phyloP scores from a whole-genome alignment of 78 protist species.

The Planoprotostelium fungivorum region DNA sequence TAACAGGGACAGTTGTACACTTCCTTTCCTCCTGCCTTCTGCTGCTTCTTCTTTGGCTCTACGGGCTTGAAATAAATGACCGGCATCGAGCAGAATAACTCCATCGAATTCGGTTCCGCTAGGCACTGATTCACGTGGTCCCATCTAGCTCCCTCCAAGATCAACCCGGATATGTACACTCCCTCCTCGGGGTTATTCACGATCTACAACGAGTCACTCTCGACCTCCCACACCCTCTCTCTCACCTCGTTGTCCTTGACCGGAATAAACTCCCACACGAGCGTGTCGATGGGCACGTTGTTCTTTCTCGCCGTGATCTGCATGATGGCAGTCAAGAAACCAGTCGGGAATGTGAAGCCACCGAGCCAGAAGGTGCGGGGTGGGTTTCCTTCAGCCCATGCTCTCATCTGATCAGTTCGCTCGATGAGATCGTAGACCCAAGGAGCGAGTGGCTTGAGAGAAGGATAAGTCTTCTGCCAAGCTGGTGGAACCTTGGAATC shows the following conservation, averaged over 20 bases:
- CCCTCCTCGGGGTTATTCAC: slow-evolving; percentile 59
- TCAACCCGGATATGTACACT: slow-evolving; percentile 73
- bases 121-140: slow-evolving; percentile 25
- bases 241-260: slow-evolving; percentile 1
- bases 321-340: slow-evolving; percentile 85
- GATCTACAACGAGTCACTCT: slow-evolving; percentile 13
- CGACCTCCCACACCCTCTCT: not conserved
- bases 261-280: slow-evolving; percentile 72
- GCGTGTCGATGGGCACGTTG: slow-evolving; percentile 68
- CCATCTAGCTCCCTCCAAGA: slow-evolving; percentile 88
- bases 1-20: slow-evolving; percentile 73
- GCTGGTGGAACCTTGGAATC: slow-evolving; percentile 68
- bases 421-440: slow-evolving; percentile 76
- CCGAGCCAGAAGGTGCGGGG: slow-evolving; percentile 81
- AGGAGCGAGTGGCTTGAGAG: slow-evolving; percentile 75
- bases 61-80: slow-evolving; percentile 77
- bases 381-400: slow-evolving; percentile 29
- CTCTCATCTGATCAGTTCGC: slow-evolving; percentile 55
- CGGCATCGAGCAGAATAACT: slow-evolving; percentile 73
- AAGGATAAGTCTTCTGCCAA: slow-evolving; percentile 72
- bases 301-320: slow-evolving; percentile 64
- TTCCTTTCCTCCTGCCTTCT: slow-evolving; percentile 9
- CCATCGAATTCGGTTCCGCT: slow-evolving; percentile 81
- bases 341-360: slow-evolving; percentile 90
- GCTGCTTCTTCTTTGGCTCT: slow-evolving; percentile 39